Base-by-base conservation (phyloP, 495 filamentous ascomycete genomes). In the Thermothielavioides terrestris region DNA sequence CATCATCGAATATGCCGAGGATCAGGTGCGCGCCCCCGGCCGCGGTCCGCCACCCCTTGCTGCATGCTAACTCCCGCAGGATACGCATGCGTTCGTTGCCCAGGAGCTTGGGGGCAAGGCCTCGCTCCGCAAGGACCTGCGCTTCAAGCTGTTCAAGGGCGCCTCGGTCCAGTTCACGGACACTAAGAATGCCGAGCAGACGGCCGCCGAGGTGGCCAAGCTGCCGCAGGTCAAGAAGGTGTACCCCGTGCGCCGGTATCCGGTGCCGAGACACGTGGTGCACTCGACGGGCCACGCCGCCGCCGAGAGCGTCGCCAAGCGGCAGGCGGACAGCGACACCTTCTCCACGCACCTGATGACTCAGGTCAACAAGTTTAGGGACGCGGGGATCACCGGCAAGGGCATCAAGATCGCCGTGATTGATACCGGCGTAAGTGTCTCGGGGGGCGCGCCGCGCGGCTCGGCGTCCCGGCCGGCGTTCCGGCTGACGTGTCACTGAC, bases 391-490 rank as follows among this genome's bases (percentile, higher is more conserved):
- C 46, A 70, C 59, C 6, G 73, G 73, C 9, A 65, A 67, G 53
- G 71, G 70, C 38, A 60, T 76, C 61, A 75, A 72, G 55, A 62
- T 76, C 46, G 73, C 53, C 22, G 62, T 76, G 14, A 65, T 76
- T 26, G 73, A 76, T 50, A 73, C 69, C 1, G 73, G 73, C 39
- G 69, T 73, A 63, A 49, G 68, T 67, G n/a, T n/a, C n/a, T n/a
- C n/a, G n/a, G n/a, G n/a, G n/a, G n/a, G n/a, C n/a, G n/a, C n/a
- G n/a, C n/a, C n/a, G n/a, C n/a, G n/a, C n/a, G n/a, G n/a, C n/a
- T n/a, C n/a, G n/a, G n/a, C n/a, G n/a, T n/a, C n/a, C n/a, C n/a
- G n/a, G n/a, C n/a, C n/a, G n/a, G n/a, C n/a, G n/a, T n/a, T n/a
- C n/a, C n/a, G 6, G 2, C 18, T 14, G 8, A 20, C 21, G 18